phyloP scores from a whole-genome alignment of 2,329 filamentous ascomycete species.

The Rhexocercosporidium sp. region DNA sequence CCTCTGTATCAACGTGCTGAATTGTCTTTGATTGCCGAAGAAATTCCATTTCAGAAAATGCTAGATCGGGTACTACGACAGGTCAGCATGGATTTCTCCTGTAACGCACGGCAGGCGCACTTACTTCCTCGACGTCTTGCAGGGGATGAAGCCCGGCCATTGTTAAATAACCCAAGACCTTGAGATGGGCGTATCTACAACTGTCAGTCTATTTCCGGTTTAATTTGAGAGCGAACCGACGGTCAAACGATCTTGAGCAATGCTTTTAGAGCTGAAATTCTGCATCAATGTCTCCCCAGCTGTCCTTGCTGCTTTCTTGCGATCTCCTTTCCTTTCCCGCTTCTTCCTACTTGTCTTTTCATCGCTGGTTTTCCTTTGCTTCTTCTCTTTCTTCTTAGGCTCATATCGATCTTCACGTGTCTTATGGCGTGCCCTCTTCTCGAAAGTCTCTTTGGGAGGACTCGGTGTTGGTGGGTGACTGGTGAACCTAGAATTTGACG shows the following conservation, averaged over 20 bases:
- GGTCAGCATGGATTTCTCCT: background rate
- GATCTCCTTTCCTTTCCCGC: slow-evolving; percentile 28
- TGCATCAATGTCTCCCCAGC: slow-evolving; percentile 54
- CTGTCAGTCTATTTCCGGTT: background rate
- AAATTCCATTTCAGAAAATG: slow-evolving; percentile 58
- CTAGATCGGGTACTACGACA: slow-evolving; percentile 55
- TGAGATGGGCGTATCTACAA: slow-evolving; percentile 46
- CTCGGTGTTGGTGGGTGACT: background rate
- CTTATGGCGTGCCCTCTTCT: slow-evolving; percentile 59
- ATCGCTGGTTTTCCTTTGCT: slow-evolving; percentile 26
- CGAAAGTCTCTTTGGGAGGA: slow-evolving; percentile 37
- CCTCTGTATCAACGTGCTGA: slow-evolving; percentile 28
- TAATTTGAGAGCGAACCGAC: slow-evolving; percentile 44
- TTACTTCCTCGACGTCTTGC: slow-evolving; percentile 46
- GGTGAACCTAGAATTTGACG: slow-evolving; percentile 10
- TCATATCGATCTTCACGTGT: slow-evolving; percentile 63
- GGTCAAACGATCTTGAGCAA: slow-evolving; percentile 58
- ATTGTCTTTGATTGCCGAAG: slow-evolving; percentile 40
- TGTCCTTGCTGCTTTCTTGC: slow-evolving; percentile 32
- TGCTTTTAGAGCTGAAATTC: slow-evolving; percentile 60
- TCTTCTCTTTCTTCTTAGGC: slow-evolving; percentile 44
- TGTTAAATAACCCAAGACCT: slow-evolving; percentile 52
- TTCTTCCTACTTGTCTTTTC: slow-evolving; percentile 36
- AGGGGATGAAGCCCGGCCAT: slow-evolving; percentile 47
- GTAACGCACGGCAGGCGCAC: slow-evolving; percentile 28